Evolutionary conservation across 2,329 filamentous ascomycete species (phyloP), one percentile per base, ranked within the genome.

Genomic region (Zasmidium cellare): DNA sequence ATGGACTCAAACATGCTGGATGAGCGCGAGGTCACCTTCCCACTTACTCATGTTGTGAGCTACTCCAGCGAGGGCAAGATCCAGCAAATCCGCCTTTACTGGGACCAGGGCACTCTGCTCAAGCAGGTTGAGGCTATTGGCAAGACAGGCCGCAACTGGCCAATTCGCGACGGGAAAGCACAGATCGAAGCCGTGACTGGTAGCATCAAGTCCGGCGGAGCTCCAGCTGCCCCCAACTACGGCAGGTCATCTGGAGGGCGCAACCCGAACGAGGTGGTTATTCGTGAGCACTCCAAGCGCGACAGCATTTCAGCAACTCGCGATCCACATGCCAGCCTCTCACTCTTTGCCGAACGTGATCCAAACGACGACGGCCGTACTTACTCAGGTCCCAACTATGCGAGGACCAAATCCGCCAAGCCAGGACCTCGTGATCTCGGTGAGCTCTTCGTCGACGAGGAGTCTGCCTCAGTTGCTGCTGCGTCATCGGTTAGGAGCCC

Each of bases 51-150:
- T 79, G 87, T 97, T 64, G 92, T 99, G 65, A 84, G 86, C 57
- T 96, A 97, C 76, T 84, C 96, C 74, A 72, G 76, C 64, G 76
- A 88, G 48, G 84, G 86, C 73, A 92, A 91, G 78, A 97, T 99
- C 72, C 75, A 83, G 59, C 91, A 94, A 74, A 90, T 97, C 64
- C 90, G 93, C 67, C 85, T 93, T 66, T 91, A 89, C 74, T 99
- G 94, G 94, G 94, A 99, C 74, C 94, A 99, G 76, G 92, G 87
- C 60, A 89, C 91, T 54, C 84, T 99, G 44, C 84, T 99, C 65
- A 97, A 94, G 79, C 89, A 96, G 75, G 84, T 97, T 63, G 92
- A 97, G 62, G 87, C 97, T 56, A 97, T 99, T 75, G 93, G 94
- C 69, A 88, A 87, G 72, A 88, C 89, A 54, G 91, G 90, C 56